These are phyloP conservation scores for Alternaria sp. DNA, from an alignment of 2,329 filamentous ascomycete genomes.

Conservation along the genomic window DNA sequence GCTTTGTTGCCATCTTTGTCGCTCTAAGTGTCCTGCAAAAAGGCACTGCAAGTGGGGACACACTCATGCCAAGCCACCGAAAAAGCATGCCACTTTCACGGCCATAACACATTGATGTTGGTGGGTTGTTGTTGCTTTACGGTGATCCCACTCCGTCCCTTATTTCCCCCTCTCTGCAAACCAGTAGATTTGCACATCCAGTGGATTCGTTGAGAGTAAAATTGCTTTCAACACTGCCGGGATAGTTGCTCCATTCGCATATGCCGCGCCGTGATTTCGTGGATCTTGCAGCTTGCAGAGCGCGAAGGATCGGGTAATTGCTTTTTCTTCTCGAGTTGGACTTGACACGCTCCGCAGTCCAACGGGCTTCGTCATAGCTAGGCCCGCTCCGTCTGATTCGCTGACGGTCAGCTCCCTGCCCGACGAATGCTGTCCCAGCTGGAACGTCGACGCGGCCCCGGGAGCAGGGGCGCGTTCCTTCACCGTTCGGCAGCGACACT, in stretches of 20 bases:
- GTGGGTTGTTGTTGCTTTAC: neutral
- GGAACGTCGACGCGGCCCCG: neutral
- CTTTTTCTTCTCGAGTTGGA: conserved; percentile 1
- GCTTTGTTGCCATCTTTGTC: conserved; percentile 11
- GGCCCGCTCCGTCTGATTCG: neutral
- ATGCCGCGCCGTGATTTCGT: neutral
- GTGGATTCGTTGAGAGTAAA: neutral
- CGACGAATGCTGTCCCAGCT: neutral
- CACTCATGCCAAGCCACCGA: neutral
- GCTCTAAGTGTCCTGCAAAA: neutral
- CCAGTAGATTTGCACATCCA: neutral
- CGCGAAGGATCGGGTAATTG: neutral
- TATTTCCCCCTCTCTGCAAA: neutral
- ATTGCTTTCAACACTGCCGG: neutral
- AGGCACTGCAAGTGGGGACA: neutral
- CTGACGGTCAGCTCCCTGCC: neutral
- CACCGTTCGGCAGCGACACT: neutral
- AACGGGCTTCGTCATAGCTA: neutral
- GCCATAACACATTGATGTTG: neutral
- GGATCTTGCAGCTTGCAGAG: neutral
- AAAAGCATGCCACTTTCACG: neutral
- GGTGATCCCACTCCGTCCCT: neutral
- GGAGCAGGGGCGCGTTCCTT: neutral
- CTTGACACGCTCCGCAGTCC: neutral
- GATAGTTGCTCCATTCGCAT: neutral